These are phyloP conservation scores for Termitomyces sp. DNA, from an alignment of 768 basidiomycete genomes.

Conservation along the genomic window DNA sequence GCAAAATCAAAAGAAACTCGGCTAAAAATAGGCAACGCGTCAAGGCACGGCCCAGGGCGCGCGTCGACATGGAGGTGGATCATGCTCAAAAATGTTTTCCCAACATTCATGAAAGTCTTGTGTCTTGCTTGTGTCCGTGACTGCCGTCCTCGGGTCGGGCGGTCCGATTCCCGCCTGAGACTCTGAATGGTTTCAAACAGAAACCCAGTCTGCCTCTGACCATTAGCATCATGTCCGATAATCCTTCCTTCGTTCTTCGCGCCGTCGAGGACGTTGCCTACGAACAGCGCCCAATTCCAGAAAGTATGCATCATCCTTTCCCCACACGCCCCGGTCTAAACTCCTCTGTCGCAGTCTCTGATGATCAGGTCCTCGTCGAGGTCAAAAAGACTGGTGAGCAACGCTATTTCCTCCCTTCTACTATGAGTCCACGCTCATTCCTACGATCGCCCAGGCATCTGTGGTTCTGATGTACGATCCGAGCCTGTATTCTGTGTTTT, in stretches of 20 bases:
- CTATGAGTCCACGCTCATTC: slow-evolving; percentile 1
- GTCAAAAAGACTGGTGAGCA: slow-evolving; percentile 85
- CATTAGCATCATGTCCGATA: slow-evolving; percentile 56
- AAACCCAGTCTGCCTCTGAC: neutral
- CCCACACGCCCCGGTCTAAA: neutral
- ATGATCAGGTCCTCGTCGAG: slow-evolving; percentile 78
- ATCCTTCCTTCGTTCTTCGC: slow-evolving; percentile 74
- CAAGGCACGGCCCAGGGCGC: neutral
- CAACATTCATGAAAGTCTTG: neutral
- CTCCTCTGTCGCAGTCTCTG: slow-evolving; percentile 40
- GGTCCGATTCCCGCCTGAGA: slow-evolving; percentile 7
- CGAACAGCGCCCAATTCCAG: slow-evolving; percentile 72
- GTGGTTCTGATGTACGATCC: slow-evolving; percentile 73
- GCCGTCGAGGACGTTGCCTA: slow-evolving; percentile 63
- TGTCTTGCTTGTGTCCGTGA: slow-evolving; percentile 1
- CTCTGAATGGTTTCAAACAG: slow-evolving; percentile 1
- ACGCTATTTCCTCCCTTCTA: neutral
- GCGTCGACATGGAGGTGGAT: neutral
- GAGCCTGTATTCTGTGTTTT: slow-evolving; percentile 6
- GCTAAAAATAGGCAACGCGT: neutral
- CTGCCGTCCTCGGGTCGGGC: slow-evolving; percentile 10
- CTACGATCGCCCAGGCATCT: slow-evolving; percentile 55
- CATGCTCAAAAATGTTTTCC: slow-evolving; percentile 1
- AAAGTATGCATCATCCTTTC: slow-evolving; percentile 34
- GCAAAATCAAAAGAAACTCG: neutral